Conservation (phyloP, 805 yeast genomes). For the Monosporozyma yasuniensis region DNA sequence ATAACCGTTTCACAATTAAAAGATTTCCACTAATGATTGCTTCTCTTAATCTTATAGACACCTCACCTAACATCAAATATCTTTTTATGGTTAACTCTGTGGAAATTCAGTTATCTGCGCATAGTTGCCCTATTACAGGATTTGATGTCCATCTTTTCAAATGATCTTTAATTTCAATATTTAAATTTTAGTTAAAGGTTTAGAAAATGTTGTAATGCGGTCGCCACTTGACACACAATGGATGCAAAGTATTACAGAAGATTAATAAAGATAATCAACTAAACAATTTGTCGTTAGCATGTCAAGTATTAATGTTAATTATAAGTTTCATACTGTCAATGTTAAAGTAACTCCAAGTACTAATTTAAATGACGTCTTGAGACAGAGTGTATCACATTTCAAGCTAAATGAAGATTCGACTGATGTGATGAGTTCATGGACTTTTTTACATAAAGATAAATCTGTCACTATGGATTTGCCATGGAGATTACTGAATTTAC, state of each 20-base stretch:
- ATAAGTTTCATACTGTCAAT: slow-evolving; percentile 30
- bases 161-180: neutral
- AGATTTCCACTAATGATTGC: slow-evolving; percentile 58
- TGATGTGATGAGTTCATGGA: slow-evolving; percentile 10
- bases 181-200: neutral
- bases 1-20: slow-evolving; percentile 52
- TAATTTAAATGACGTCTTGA: slow-evolving; percentile 31
- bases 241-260: neutral
- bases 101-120: neutral
- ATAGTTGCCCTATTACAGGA: too few relatives aligned
- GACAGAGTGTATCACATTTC: slow-evolving; percentile 32
- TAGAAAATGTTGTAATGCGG: neutral
- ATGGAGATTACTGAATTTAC: slow-evolving; percentile 35
- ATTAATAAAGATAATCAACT: neutral
- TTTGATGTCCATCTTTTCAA: neutral
- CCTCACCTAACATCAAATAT: slow-evolving; percentile 36
- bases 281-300: too few relatives aligned
- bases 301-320: slow-evolving; percentile 32
- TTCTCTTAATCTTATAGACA: slow-evolving; percentile 54
- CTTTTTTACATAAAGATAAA: slow-evolving; percentile 26
- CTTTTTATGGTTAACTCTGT: neutral
- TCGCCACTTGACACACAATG: neutral
- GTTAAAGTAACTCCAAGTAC: slow-evolving; percentile 31
- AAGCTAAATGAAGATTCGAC: slow-evolving; percentile 16
- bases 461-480: slow-evolving; percentile 35